Evolutionary conservation across 306 rosid genomes (phyloP), one percentile per base, ranked within the genome.

Genomic region (Citrullus mucosospermus): DNA sequence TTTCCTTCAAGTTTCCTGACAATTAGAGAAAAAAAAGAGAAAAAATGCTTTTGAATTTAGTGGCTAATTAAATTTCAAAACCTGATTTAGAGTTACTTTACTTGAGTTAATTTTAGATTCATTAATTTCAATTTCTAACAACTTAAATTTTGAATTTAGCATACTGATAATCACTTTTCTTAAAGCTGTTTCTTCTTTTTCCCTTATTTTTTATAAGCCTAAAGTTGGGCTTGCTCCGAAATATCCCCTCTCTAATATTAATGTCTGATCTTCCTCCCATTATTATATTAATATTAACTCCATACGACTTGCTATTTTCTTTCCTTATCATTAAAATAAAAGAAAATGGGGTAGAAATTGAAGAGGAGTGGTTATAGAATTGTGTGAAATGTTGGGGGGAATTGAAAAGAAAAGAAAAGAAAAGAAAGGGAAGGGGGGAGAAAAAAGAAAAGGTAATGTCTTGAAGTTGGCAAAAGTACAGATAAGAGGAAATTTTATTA

Each of bases 381-480:
- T 16, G 77, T 48, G 77, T 50, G 76, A 41, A 46, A 68, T 39
- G 55, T 44, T n/a, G n/a, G 56, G 36, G 25, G 48, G 75, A 69
- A 38, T 69, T 69, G 34, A 69, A 22, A 13, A 5, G 32, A 69
- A 43, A 9, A 43, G 48, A 43, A 9, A 43, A 43, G 48, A 2
- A 13, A 12, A 66, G 28, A 32, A 32, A 32, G 15, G 12, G 2
- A 36, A 8, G 5, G 2, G 11, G 53, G 30, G 4, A 11, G n/a
- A 32, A 66, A 44, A 71, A 72, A 9, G 16, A 72, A 72, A 72
- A 72, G 43, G 59, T 15, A 16, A 46, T 50, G 77, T 51, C 77
- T 72, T 30, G 77, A 50, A 72, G 77, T 72, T 72, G 77, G 77
- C 44, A 51, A 72, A 72, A 72, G 77, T 72, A 50, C 15, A 72